Evolutionary conservation across 1,284 basidiomycete genomes (phyloP).

Genomic region (Austroboletus rostrupii): DNA sequence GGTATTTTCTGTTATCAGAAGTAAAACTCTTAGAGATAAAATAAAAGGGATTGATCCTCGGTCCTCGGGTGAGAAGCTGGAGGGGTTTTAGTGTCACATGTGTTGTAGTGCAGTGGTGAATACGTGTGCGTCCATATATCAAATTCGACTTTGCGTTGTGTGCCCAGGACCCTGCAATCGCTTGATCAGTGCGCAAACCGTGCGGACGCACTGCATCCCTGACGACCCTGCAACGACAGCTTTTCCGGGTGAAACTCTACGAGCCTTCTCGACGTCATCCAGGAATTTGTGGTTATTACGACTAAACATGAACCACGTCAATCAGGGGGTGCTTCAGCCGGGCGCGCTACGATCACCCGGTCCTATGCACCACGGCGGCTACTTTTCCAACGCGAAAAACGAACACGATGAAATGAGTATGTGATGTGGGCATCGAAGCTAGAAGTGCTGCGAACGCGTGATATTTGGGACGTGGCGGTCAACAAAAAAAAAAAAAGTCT

Average conservation of each 20-base stretch:
- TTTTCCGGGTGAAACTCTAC: slow-evolving; percentile 8
- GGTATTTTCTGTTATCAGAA: slow-evolving; percentile 41
- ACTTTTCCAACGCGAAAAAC: background rate
- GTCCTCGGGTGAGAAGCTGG: slow-evolving; percentile 5
- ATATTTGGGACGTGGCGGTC: background rate
- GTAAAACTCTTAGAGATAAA: slow-evolving; percentile 70
- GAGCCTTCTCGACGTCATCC: background rate
- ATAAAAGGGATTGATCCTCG: slow-evolving; percentile 33
- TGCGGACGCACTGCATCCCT: slow-evolving; percentile 23
- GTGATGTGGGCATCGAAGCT: too few species aligned
- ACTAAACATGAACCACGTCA: slow-evolving; percentile 3
- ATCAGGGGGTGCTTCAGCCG: slow-evolving; percentile 10
- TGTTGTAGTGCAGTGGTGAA: slow-evolving; percentile 17
- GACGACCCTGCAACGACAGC: slow-evolving; percentile 21
- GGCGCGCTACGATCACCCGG: background rate
- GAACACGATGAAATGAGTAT: too few species aligned
- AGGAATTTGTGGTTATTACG: background rate
- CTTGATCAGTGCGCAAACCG: slow-evolving; percentile 20
- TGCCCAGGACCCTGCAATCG: slow-evolving; percentile 21
- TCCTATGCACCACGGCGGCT: background rate
- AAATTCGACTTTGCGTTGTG: slow-evolving; percentile 24
- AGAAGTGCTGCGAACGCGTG: background rate
- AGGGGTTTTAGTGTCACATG: slow-evolving; percentile 14
- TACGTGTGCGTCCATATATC: slow-evolving; percentile 23
- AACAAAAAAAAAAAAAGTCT: background rate